These are phyloP conservation scores for Sungouiella thailandica DNA, from an alignment of 805 yeast genomes.

Conservation along the genomic window DNA sequence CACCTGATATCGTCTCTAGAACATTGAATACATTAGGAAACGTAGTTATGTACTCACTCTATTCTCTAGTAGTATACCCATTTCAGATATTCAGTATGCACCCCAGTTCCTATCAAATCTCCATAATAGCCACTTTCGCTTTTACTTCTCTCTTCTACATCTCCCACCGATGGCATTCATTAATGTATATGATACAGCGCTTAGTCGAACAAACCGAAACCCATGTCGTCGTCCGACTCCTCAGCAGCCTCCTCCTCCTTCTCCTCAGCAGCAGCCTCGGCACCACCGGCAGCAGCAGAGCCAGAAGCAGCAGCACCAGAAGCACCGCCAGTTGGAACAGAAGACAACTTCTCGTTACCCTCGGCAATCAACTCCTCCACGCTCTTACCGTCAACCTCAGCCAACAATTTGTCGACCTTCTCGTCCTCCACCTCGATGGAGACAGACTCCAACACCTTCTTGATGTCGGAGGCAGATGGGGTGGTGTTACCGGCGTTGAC, in stretches of 20 bases:
- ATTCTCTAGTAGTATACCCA: too few species aligned
- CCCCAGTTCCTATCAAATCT: too few species aligned
- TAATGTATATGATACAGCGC: constrained; percentile 9
- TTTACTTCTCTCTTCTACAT: too few species aligned
- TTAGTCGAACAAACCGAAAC: constrained; percentile 30
- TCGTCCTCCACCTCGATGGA: constrained; percentile 33
- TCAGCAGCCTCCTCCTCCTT: constrained; percentile 22
- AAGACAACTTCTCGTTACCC: constrained; percentile 33
- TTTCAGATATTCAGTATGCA: too few species aligned
- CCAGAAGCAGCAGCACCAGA: constrained; percentile 24
- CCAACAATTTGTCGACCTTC: constrained; percentile 30
- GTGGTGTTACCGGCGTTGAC: constrained; percentile 43
- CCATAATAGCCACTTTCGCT: too few species aligned
- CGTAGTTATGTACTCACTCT: too few species aligned
- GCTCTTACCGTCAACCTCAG: constrained; percentile 32
- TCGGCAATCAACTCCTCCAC: constrained; percentile 33
- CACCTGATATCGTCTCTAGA: too few species aligned
- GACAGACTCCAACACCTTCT: constrained; percentile 36
- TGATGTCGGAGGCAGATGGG: constrained; percentile 40
- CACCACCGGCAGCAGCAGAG: constrained; percentile 21
- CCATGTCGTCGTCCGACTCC: constrained; percentile 29
- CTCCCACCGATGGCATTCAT: constrained; percentile 3
- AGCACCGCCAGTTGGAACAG: constrained; percentile 31
- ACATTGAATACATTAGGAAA: too few species aligned
- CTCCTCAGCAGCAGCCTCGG: constrained; percentile 24